These are phyloP conservation scores for Ganoderma sinense DNA, from an alignment of 1,284 basidiomycete genomes.

Conservation along the genomic window DNA sequence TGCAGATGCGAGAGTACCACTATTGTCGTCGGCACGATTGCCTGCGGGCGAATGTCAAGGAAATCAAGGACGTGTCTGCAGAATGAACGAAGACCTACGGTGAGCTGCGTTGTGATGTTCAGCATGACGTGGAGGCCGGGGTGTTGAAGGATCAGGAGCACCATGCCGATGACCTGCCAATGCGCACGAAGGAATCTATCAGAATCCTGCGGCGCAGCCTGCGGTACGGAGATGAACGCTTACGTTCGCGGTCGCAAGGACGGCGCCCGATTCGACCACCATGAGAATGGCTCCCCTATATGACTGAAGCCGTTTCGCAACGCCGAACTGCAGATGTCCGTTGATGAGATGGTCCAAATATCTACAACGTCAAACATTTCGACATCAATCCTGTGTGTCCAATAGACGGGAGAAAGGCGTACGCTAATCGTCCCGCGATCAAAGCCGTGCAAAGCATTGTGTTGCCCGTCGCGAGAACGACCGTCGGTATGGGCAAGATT, in stretches of 20 bases:
- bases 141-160: slow-evolving; percentile 13
- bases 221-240: neutral
- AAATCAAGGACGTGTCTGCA: neutral
- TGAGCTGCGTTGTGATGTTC: slow-evolving; percentile 13
- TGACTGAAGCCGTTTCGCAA: slow-evolving; percentile 2
- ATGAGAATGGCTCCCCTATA: slow-evolving; percentile 16
- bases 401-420: neutral
- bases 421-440: slow-evolving; percentile 20
- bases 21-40: slow-evolving; percentile 20
- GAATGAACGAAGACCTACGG: slow-evolving; percentile 1
- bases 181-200: neutral
- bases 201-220: neutral
- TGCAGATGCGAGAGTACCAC: slow-evolving; percentile 21
- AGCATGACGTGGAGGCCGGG: slow-evolving; percentile 22
- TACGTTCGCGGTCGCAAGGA: slow-evolving; percentile 19
- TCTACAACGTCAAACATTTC: neutral
- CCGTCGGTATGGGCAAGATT: slow-evolving; percentile 15
- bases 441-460: slow-evolving; percentile 15
- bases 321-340: slow-evolving; percentile 12
- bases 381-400: neutral
- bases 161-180: slow-evolving; percentile 10
- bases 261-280: slow-evolving; percentile 21
- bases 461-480: slow-evolving; percentile 12
- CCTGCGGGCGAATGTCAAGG: slow-evolving; percentile 1
- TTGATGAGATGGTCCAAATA: slow-evolving; percentile 19